phyloP scores from a whole-genome alignment of 495 filamentous ascomycete species.

The Hypoxylon intermedium region DNA sequence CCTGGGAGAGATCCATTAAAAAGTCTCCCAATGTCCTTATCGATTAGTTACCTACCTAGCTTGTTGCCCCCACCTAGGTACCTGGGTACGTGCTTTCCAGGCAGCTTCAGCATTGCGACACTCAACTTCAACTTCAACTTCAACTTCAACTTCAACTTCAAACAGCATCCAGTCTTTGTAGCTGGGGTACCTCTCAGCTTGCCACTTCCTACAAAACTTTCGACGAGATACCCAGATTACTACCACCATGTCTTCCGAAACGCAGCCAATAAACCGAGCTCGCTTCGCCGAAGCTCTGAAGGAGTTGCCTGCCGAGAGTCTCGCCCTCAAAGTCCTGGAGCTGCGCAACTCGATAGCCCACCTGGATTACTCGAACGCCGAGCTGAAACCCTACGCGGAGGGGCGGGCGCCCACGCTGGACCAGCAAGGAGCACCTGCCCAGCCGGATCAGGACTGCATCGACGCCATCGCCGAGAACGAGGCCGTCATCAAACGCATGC shows the following conservation, averaged over 20 bases:
- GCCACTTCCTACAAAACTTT: too few species aligned
- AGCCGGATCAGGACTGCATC: slow-evolving; percentile 68
- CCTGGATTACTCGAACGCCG: slow-evolving; percentile 77
- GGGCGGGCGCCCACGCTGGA: slow-evolving; percentile 38
- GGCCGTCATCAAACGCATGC: slow-evolving; percentile 74
- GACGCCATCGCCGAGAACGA: slow-evolving; percentile 80
- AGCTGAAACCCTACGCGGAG: slow-evolving; percentile 68
- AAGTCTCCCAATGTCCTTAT: too few species aligned
- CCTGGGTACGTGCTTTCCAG: too few species aligned
- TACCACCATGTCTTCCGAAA: slow-evolving; percentile 52
- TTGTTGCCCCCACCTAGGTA: too few species aligned
- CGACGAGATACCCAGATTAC: background rate
- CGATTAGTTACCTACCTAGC: slow-evolving; percentile 18
- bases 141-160: too few species aligned
- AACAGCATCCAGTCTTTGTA: too few species aligned
- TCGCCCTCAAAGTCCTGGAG: slow-evolving; percentile 83
- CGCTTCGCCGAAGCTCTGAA: slow-evolving; percentile 75
- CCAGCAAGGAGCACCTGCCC: slow-evolving; percentile 29
- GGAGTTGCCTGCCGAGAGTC: slow-evolving; percentile 71
- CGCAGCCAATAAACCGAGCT: slow-evolving; percentile 64
- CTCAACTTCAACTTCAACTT: background rate
- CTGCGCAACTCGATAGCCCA: slow-evolving; percentile 83
- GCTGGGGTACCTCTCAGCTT: too few species aligned
- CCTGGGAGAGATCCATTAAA: slow-evolving; percentile 9
- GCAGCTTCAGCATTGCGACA: slow-evolving; percentile 35